These are phyloP conservation scores for Colletotrichum musicola DNA, from an alignment of 2,329 filamentous ascomycete genomes.

Conservation along the genomic window DNA sequence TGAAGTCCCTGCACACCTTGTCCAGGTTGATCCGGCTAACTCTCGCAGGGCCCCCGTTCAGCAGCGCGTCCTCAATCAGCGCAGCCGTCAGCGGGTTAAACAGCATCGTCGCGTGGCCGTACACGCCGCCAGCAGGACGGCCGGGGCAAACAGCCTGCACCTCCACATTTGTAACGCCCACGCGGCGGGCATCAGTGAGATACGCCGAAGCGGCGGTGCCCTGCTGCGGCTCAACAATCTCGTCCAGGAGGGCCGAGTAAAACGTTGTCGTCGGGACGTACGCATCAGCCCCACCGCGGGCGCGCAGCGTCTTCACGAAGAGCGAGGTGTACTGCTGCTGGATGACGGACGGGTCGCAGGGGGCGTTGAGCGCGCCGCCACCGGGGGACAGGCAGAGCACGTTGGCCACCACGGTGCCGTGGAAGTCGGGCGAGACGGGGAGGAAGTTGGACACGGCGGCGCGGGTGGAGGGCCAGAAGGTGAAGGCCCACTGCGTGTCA, in stretches of 20 bases:
- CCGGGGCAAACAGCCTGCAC: conserved; percentile 58
- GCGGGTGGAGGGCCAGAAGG: conserved; percentile 67
- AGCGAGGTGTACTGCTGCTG: conserved; percentile 61
- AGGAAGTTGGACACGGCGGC: conserved; percentile 61
- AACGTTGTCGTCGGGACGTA: conserved; percentile 68
- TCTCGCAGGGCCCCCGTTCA: conserved; percentile 11
- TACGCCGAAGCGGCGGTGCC: conserved; percentile 61
- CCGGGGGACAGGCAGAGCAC: conserved; percentile 27
- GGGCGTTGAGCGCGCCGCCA: conserved; percentile 29
- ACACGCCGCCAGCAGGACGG: conserved; percentile 57
- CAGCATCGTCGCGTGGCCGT: conserved; percentile 63
- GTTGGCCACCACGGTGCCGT: conserved; percentile 42
- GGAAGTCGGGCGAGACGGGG: conserved; percentile 64
- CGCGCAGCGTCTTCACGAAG: conserved; percentile 57
- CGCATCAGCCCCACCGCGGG: conserved; percentile 60
- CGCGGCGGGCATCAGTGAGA: conserved; percentile 54
- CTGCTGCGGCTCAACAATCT: conserved; percentile 64
- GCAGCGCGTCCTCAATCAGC: conserved; percentile 52
- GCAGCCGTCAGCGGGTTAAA: conserved; percentile 49
- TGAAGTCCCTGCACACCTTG: conserved; percentile 23
- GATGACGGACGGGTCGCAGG: conserved; percentile 52
- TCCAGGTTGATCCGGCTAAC: conserved; percentile 16
- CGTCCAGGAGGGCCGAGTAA: conserved; percentile 61
- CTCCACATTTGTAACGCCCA: conserved; percentile 63
- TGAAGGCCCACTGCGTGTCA: conserved; percentile 68